Evolutionary conservation across 495 filamentous ascomycete genomes (phyloP).

Genomic region (Hypoxylon lenormandii): DNA sequence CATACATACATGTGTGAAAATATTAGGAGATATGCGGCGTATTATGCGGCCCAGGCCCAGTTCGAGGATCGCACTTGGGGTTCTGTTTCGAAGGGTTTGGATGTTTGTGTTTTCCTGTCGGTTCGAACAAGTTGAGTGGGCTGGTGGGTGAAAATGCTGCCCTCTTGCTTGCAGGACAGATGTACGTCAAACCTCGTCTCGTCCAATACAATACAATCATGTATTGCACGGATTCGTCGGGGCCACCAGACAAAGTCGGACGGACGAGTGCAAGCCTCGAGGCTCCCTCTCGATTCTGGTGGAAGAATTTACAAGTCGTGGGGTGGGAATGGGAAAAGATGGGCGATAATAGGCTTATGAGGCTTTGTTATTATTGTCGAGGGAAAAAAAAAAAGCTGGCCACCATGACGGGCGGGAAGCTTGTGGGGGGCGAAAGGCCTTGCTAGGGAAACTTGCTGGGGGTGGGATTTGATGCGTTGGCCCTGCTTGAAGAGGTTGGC

Average conservation of each 20-base stretch:
- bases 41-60: constrained; percentile 8
- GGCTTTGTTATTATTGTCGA: constrained; percentile 55
- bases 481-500: constrained; percentile 43
- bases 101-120: constrained; percentile 10
- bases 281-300: constrained; percentile 37
- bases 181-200: constrained; percentile 32
- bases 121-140: constrained; percentile 10
- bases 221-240: constrained; percentile 25
- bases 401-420: constrained; percentile 51
- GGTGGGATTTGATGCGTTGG: constrained; percentile 52
- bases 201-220: constrained; percentile 36
- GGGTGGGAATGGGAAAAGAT: constrained; percentile 11
- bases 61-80: constrained; percentile 16
- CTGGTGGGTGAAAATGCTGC: constrained; percentile 11
- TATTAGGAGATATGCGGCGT: constrained; percentile 14
- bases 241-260: constrained; percentile 23
- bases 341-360: constrained; percentile 51
- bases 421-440: constrained; percentile 17
- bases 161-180: constrained; percentile 38
- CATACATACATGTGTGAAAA: constrained; percentile 18
- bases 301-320: constrained; percentile 28
- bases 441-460: constrained; percentile 46
- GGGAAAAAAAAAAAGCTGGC: constrained; percentile 45
- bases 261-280: constrained; percentile 39
- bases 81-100: too few species aligned